These are phyloP conservation scores for Phytophthora pistaciae DNA, from an alignment of 352 stramenopile genomes.

Conservation along the genomic window DNA sequence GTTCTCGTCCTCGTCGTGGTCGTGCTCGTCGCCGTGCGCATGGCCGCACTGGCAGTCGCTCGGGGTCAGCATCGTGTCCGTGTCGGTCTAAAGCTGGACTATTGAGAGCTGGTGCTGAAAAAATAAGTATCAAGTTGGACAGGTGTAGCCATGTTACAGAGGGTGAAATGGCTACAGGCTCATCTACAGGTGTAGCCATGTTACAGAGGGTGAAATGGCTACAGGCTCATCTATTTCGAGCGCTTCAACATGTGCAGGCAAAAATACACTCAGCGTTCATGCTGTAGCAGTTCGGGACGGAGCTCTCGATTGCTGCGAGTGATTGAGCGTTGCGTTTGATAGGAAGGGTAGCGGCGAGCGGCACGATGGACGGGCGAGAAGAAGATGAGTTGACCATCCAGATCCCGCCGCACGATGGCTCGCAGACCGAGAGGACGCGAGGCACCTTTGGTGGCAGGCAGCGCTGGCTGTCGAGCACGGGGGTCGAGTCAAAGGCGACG, in stretches of 20 bases:
- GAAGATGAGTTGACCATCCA: constrained; percentile 80
- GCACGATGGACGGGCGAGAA: constrained; percentile 55
- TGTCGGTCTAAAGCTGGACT: constrained; percentile 1
- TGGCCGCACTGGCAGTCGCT: constrained; percentile 44
- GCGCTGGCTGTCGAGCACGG: constrained; percentile 67
- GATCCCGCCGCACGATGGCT: constrained; percentile 73
- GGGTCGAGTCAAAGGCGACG: constrained; percentile 22
- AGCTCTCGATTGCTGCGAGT: neutral
- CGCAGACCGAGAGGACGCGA: constrained; percentile 72
- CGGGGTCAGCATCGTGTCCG: constrained; percentile 31
- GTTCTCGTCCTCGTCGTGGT: constrained; percentile 11
- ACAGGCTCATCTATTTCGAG: constrained; percentile 32
- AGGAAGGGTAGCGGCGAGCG: neutral
- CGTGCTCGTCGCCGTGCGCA: constrained; percentile 31
- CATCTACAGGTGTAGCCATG: constrained; percentile 16
- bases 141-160: constrained; percentile 14
- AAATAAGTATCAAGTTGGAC: constrained; percentile 13
- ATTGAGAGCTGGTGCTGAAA: neutral
- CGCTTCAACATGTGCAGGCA: constrained; percentile 22
- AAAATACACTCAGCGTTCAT: neutral
- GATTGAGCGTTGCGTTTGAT: neutral
- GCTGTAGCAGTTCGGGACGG: neutral
- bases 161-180: constrained; percentile 14
- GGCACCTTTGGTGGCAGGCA: constrained; percentile 80
- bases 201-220: constrained; percentile 5